Conservation (phyloP, 495 filamentous ascomycete species). For the Neurospora sp. region DNA sequence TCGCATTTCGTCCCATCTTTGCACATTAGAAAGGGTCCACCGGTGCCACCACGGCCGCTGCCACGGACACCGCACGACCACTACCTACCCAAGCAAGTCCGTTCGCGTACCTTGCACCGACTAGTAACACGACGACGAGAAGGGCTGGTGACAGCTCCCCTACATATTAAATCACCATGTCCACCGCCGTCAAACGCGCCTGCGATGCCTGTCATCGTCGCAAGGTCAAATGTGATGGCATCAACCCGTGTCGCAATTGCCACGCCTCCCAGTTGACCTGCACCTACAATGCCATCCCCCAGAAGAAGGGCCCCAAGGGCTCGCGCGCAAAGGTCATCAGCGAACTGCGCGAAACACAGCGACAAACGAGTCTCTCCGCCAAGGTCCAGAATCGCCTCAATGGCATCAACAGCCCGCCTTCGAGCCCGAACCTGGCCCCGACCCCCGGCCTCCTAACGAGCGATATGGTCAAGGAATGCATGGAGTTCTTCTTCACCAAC, state of each 20-base stretch:
- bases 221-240: slow-evolving; percentile 70
- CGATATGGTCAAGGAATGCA: slow-evolving; percentile 56
- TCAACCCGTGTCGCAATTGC: slow-evolving; percentile 65
- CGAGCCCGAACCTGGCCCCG: slow-evolving; percentile 35
- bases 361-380: slow-evolving; percentile 45
- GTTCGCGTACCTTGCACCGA: background rate
- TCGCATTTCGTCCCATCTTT: slow-evolving; percentile 13
- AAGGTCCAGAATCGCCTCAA: slow-evolving; percentile 36
- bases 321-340: slow-evolving; percentile 73
- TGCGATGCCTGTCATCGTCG: slow-evolving; percentile 78
- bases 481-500: slow-evolving; percentile 75
- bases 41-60: slow-evolving; percentile 5
- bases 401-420: slow-evolving; percentile 32
- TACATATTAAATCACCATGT: slow-evolving; percentile 20
- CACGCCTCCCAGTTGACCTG: slow-evolving; percentile 55
- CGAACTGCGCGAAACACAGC: slow-evolving; percentile 58
- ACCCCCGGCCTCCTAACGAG: slow-evolving; percentile 46
- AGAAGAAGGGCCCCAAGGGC: slow-evolving; percentile 81
- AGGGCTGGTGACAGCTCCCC: too few species aligned
- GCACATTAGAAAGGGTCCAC: slow-evolving; percentile 6
- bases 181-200: slow-evolving; percentile 53
- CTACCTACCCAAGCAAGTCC: background rate
- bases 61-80: background rate
- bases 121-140: background rate
- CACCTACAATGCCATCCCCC: slow-evolving; percentile 74